A percentile compares a stretch with the other conserved stretches of the same genome.
Evolutionary conservation across 192 early-diverging fungal genomes (phyloP).

Genomic region (Umbelopsis ramanniana): DNA sequence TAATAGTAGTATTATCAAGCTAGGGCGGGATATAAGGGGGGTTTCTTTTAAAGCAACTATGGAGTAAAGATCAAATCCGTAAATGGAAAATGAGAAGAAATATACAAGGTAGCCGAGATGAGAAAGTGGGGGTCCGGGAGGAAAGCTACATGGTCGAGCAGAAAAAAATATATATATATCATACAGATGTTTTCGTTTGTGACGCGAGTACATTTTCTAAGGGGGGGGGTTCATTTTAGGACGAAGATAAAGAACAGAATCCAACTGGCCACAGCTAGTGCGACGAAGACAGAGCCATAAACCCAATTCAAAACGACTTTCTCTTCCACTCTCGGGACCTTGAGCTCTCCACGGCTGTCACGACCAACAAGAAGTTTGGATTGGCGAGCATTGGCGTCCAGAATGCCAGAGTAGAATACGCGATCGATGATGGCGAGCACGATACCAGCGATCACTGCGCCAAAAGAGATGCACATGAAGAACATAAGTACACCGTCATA

Average conservation of each 20-base stretch:
- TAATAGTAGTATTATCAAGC: no score
- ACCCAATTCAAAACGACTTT: conserved; percentile 25
- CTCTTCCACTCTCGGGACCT: neutral
- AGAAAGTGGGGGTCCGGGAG: no score
- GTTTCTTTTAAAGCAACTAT: no score
- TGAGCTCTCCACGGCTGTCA: neutral
- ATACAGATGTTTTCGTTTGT: neutral
- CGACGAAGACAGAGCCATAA: conserved; percentile 33
- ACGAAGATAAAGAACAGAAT: conserved; percentile 40
- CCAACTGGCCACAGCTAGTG: conserved; percentile 31
- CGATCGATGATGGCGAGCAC: conserved; percentile 30
- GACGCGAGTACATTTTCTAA: no score
- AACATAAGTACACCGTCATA: conserved; percentile 40
- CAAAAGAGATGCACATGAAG: conserved; percentile 27
- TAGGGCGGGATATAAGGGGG: no score
- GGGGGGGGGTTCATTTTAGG: neutral
- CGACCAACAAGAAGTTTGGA: neutral
- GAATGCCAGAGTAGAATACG: conserved; percentile 26
- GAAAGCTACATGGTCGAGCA: no score
- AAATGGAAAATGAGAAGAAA: no score
- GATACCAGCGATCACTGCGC: conserved; percentile 24
- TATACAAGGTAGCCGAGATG: no score
- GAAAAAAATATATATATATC: neutral
- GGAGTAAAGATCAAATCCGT: no score
- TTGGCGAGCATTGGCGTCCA: conserved; percentile 28